Base-by-base conservation (phyloP, 495 filamentous ascomycete genomes). In the Penicillium pulvis region DNA sequence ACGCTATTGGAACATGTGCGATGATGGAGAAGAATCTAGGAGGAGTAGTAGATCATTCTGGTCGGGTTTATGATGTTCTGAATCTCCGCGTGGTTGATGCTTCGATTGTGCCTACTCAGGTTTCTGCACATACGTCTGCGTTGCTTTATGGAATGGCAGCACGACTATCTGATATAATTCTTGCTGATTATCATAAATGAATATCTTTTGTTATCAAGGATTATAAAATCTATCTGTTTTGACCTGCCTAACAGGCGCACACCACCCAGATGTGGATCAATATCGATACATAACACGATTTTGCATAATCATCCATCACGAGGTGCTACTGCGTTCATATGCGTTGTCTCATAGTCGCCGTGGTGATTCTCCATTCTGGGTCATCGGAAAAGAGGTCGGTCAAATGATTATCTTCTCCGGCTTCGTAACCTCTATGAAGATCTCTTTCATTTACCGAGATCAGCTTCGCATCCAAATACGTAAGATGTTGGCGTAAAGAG, bases 1-100 rank as follows among this genome's bases (percentile, higher is more conserved):
- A 80, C 61, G 73, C 73, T 12, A 66, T 69, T 17, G 71, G 77
- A 10, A 78, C 77, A n/a, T 71, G 71, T 51, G 62, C 74, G 1
- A 79, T 80, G 77, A 66, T 79, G 53, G 68, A 70, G 4, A 62
- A 60, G 16, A 70, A 71, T 50, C 63, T 70, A 2, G 77, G 77
- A 11, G 75, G 77, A 35, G 77, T 79, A 8, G 77, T 79, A 0
- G 71, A 75, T 35, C 68, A 14, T 3, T 36, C 17, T 19, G 49
- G 30, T 52, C 30, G 31, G 7, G 49, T 52, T 8, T 52, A 52
- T 23, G 49, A 33, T 14, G n/a, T 39, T 6, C 33, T 1, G 49
- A 26, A 26, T 36, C 49, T 52, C 10, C 49, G 77, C 8, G 73
- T 79, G 2, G 71, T 79, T 33, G 75, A 78, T 63, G 71, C 70